Evolutionary conservation across 495 filamentous ascomycete genomes (phyloP), one percentile per base, ranked within the genome.

Genomic region (Margaritispora aquatica): DNA sequence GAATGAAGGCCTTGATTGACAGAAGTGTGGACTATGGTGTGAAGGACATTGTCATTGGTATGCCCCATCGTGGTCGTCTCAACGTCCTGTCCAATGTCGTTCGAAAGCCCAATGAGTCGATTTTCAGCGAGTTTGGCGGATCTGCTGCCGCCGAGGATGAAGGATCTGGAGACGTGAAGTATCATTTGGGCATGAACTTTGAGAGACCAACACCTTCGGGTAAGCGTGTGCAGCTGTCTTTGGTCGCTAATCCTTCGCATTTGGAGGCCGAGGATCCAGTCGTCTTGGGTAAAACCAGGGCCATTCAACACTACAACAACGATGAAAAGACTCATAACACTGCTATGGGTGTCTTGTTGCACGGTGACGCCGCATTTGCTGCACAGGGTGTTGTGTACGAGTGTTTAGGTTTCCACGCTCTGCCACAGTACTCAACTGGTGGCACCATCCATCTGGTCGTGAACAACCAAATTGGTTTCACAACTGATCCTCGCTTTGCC

Each of bases 391-490:
- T 98, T 61, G 94, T 98, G 51, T 98, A 98, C 74, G 94, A 98
- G 77, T 97, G 92, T 60, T 87, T 98, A 80, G 94, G 94, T 59
- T 96, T 98, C 84, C 88, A 96, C 75, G 85, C 89, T 24, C 84
- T 98, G 10, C 94, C 94, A 27, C 88, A 87, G 44, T 98, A 96
- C 79, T 96, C 93, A 22, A 97, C 95, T 53, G 94, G 94, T 67
- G 94, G 94, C 67, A 98, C 94, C 53, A 90, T 98, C 70, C 94
- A 98, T 75, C 78, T 98, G 63, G 85, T 98, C 51, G 91, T 97
- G 65, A 98, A 98, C 84, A 98, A 98, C 82, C 94, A 98, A 79
- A 98, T 98, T 71, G 94, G 94, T 71, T 98, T 98, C 81, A 98
- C 94, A 55, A 98, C 94, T n/a, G 94, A 98, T 71, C 94, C 94